Evolutionary conservation across 805 yeast species (phyloP).

Genomic region (Yarrowia bubula): DNA sequence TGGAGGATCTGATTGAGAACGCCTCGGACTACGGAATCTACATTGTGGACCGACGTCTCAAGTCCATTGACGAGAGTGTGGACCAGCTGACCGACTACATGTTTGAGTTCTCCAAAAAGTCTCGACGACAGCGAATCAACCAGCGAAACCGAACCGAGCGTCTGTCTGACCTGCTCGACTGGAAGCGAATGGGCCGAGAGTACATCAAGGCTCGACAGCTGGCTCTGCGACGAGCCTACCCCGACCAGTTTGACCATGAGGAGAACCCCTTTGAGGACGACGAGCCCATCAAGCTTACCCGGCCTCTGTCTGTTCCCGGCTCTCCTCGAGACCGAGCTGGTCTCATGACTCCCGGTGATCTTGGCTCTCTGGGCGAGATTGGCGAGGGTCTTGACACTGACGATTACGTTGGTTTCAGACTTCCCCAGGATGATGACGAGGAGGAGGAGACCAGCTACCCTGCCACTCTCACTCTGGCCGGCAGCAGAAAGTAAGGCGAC

Average conservation of each 20-base stretch:
- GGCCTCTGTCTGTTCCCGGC: conserved; percentile 96
- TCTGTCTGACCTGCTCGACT: conserved; percentile 85
- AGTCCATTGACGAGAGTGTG: conserved; percentile 88
- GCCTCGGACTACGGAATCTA: conserved; percentile 95
- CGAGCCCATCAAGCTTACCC: conserved; percentile 56
- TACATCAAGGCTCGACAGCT: conserved; percentile 92
- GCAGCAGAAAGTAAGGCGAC: background rate
- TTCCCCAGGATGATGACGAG: conserved; percentile 43
- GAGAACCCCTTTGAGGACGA: conserved; percentile 39
- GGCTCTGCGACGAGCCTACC: conserved; percentile 90
- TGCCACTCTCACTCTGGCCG: conserved; percentile 30
- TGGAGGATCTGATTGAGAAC: conserved; percentile 95
- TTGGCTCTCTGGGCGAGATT: conserved; percentile 93
- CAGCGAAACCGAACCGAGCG: conserved; percentile 97
- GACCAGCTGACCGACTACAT: conserved; percentile 84
- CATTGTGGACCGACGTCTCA: conserved; percentile 90
- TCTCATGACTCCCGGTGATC: conserved; percentile 95
- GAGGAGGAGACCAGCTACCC: conserved; percentile 38
- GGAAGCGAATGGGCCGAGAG: conserved; percentile 98
- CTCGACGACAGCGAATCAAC: conserved; percentile 95
- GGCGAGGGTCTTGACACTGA: conserved; percentile 66
- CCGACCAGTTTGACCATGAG: conserved; percentile 61
- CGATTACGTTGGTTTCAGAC: conserved; percentile 58
- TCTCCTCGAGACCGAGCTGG: conserved; percentile 78
- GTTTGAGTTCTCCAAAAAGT: conserved; percentile 83